phyloP scores from a whole-genome alignment of 768 basidiomycete genomes.

The Lactarius hengduanensis region DNA sequence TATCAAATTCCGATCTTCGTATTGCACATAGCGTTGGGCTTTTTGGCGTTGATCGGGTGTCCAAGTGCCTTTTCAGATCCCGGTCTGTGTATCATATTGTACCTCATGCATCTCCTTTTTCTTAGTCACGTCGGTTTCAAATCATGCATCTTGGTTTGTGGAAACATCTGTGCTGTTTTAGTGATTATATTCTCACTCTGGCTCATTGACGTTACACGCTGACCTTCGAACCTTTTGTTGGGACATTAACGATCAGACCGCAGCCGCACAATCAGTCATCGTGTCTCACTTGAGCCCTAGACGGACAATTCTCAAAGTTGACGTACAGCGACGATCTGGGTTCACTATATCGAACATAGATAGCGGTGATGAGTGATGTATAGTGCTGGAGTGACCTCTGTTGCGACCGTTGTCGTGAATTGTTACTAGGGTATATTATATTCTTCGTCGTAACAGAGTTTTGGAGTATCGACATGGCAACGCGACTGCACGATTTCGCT shows the following conservation, averaged over 20 bases:
- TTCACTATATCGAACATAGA: no score
- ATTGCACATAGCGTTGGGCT: conserved; percentile 19
- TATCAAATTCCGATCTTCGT: conserved; percentile 25
- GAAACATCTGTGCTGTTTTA: conserved; percentile 2
- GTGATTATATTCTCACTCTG: neutral
- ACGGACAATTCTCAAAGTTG: neutral
- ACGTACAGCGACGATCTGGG: neutral
- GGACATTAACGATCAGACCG: neutral
- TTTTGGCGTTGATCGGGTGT: conserved; percentile 5
- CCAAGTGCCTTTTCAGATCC: neutral
- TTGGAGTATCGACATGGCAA: conserved; percentile 4
- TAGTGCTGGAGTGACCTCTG: neutral
- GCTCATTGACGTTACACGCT: neutral
- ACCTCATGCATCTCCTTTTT: conserved; percentile 1
- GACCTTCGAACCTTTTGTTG: neutral
- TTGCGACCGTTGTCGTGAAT: neutral
- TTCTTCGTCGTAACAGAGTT: neutral
- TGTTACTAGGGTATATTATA: conserved; percentile 18
- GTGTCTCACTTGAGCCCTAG: neutral
- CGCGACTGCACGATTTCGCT: neutral
- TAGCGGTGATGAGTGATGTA: neutral
- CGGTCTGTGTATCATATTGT: conserved; percentile 17
- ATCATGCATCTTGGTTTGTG: conserved; percentile 17
- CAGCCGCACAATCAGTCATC: no score
- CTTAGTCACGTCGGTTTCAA: neutral